Percentiles rank a stretch among this genome's conserved stretches.
Conservation (phyloP, 2,329 filamentous ascomycete species). For the Penicillium decumbens region DNA sequence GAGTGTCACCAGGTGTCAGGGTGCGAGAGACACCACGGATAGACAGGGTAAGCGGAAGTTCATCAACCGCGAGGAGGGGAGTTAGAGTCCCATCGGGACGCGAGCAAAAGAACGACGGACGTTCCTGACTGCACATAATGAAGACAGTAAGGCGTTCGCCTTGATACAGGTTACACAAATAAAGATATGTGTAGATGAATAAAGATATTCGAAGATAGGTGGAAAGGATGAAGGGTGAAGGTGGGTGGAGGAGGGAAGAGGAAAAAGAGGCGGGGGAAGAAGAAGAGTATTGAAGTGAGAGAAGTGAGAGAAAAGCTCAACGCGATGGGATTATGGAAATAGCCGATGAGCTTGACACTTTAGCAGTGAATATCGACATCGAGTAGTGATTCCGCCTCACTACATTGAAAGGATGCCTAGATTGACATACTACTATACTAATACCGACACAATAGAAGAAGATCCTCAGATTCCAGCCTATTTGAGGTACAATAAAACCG, state of each 20-base stretch:
- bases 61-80: conserved; percentile 45
- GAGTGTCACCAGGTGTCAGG: conserved; percentile 36
- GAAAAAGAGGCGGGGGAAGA: conserved; percentile 7
- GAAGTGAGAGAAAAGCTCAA: neutral
- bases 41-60: conserved; percentile 38
- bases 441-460: neutral
- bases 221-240: conserved; percentile 1
- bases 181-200: neutral
- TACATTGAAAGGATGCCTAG: neutral
- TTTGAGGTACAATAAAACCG: too few species aligned
- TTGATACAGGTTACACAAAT: neutral
- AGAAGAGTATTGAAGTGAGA: neutral
- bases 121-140: conserved; percentile 26
- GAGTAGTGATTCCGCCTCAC: neutral
- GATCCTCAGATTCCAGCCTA: neutral
- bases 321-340: neutral
- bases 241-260: conserved; percentile 6
- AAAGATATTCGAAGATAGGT: neutral
- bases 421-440: neutral
- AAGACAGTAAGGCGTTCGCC: neutral
- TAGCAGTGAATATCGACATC: neutral
- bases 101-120: conserved; percentile 42
- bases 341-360: neutral
- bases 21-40: conserved; percentile 38
- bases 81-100: conserved; percentile 40